A percentile compares a stretch with the other conserved stretches of the same genome.
phyloP scores from a whole-genome alignment of 2,329 filamentous ascomycete genomes.

The Stachybotrys echinatus region DNA sequence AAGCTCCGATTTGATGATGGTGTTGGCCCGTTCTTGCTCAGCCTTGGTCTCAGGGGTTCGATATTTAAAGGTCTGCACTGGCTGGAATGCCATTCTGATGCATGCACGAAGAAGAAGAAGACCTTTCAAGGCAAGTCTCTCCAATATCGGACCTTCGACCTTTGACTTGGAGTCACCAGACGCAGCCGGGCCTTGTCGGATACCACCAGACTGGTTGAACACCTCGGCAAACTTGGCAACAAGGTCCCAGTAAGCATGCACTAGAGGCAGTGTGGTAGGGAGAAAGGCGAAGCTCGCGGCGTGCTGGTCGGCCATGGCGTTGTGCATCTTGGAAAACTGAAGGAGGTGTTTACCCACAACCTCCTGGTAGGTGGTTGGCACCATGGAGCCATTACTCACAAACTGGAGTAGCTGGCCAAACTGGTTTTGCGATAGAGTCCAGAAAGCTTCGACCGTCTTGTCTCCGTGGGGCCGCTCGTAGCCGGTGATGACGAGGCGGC shows the following conservation, averaged over 20 bases:
- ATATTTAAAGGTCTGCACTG: slow-evolving; percentile 78
- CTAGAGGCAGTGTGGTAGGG: slow-evolving; percentile 71
- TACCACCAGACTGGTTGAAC: slow-evolving; percentile 58
- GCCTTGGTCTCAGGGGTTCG: slow-evolving; percentile 67
- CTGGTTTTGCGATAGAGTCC: slow-evolving; percentile 71
- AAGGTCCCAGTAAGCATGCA: slow-evolving; percentile 80
- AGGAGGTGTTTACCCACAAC: slow-evolving; percentile 80
- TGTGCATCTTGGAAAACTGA: slow-evolving; percentile 86
- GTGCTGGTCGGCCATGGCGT: slow-evolving; percentile 76
- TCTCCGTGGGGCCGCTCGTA: slow-evolving; percentile 83
- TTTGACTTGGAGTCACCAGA: slow-evolving; percentile 39
- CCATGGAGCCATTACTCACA: slow-evolving; percentile 49
- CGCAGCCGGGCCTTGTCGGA: slow-evolving; percentile 38
- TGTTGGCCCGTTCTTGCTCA: slow-evolving; percentile 66
- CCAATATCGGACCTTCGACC: slow-evolving; percentile 59
- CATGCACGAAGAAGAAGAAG: slow-evolving; percentile 78
- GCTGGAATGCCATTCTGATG: slow-evolving; percentile 78
- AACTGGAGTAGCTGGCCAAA: slow-evolving; percentile 70
- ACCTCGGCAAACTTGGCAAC: slow-evolving; percentile 71
- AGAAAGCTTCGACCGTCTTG: slow-evolving; percentile 70
- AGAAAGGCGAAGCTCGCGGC: slow-evolving; percentile 78
- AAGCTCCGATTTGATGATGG: slow-evolving; percentile 66
- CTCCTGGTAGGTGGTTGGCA: slow-evolving; percentile 49
- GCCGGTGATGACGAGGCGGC: slow-evolving; percentile 72
- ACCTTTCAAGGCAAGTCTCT: slow-evolving; percentile 78